Conservation (phyloP, 2,329 filamentous ascomycete species). For the Ophiostoma sp. region DNA sequence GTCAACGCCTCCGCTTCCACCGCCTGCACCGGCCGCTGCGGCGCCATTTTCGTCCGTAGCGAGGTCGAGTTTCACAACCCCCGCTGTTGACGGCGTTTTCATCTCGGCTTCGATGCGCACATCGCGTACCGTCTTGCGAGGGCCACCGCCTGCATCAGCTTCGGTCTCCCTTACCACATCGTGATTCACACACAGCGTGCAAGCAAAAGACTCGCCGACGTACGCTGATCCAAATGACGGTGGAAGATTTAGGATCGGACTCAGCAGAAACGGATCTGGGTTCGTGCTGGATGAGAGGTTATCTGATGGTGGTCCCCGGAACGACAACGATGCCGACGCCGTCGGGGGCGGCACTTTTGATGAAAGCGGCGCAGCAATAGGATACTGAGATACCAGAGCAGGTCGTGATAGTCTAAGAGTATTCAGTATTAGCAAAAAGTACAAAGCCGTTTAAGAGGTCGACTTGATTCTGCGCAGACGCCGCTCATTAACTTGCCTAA, state of each 20-base stretch:
- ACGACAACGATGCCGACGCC: conserved; percentile 70
- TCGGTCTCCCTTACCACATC: conserved; percentile 51
- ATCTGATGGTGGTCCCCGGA: conserved; percentile 45
- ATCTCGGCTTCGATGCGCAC: conserved; percentile 88
- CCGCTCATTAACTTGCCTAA: conserved; percentile 50
- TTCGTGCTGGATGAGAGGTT: conserved; percentile 45
- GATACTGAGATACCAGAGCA: conserved; percentile 70
- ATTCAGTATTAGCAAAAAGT: neutral
- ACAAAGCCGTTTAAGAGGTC: no score
- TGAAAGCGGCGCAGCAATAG: conserved; percentile 53
- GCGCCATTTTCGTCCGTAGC: conserved; percentile 38
- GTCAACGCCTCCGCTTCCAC: conserved; percentile 41
- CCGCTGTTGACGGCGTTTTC: conserved; percentile 73
- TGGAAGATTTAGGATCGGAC: conserved; percentile 75
- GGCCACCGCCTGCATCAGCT: conserved; percentile 30
- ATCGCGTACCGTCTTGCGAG: conserved; percentile 63
- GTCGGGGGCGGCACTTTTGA: conserved; percentile 48
- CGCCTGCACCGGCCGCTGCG: conserved; percentile 29
- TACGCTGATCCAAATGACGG: conserved; percentile 92
- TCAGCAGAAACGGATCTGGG: conserved; percentile 58
- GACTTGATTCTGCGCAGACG: neutral
- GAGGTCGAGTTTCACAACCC: conserved; percentile 60
- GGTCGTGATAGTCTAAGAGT: conserved; percentile 72
- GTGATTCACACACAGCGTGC: conserved; percentile 94
- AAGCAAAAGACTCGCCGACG: conserved; percentile 92